These are phyloP conservation scores for Dothiorella sarmentorum DNA, from an alignment of 2,329 filamentous ascomycete genomes.

Conservation along the genomic window DNA sequence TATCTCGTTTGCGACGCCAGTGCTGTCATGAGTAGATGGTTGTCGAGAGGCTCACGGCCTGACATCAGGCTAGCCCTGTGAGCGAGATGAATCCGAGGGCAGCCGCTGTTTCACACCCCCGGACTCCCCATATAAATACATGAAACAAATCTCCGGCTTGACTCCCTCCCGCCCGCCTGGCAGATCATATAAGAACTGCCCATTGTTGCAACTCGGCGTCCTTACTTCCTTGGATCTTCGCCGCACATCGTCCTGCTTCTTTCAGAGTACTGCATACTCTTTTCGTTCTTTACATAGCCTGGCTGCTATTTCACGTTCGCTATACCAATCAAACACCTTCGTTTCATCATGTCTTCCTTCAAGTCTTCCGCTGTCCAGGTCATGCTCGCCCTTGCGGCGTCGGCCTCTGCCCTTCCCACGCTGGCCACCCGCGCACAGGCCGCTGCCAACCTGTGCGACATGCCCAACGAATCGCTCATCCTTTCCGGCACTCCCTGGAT, in stretches of 20 bases:
- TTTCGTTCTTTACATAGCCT: conserved; percentile 5
- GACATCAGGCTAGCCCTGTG: neutral
- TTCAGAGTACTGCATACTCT: conserved; percentile 12
- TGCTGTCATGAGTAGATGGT: neutral
- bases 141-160: conserved; percentile 11
- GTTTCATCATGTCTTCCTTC: conserved; percentile 7
- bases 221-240: neutral
- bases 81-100: conserved; percentile 12
- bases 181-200: conserved; percentile 4
- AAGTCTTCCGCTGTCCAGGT: conserved; percentile 8
- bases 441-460: conserved; percentile 19
- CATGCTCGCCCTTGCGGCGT: conserved; percentile 20
- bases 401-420: conserved; percentile 12
- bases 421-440: conserved; percentile 17
- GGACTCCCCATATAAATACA: neutral
- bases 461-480: conserved; percentile 23
- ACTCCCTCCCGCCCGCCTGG: neutral
- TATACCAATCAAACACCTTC: neutral
- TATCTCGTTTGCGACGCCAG: neutral
- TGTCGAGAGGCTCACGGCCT: conserved; percentile 1
- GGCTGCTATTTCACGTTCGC: neutral
- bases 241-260: neutral
- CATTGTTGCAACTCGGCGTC: neutral
- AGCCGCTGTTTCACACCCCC: conserved; percentile 8
- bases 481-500: conserved; percentile 43